Conservation (phyloP, 441 rosid species). For the Gossypium davidsonii region DNA sequence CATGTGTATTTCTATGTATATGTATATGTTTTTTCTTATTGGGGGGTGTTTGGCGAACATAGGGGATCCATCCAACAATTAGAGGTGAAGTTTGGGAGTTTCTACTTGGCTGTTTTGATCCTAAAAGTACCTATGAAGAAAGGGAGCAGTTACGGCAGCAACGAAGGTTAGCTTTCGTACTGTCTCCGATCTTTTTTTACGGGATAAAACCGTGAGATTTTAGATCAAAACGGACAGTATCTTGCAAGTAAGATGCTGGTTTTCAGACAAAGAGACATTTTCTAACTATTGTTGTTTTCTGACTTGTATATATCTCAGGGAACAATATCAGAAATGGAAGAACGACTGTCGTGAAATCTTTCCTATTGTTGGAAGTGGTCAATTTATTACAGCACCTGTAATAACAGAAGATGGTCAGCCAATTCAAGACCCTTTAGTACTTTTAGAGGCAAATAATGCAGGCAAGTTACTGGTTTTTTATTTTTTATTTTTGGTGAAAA, state of each 20-base stretch:
- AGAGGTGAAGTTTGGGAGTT: conserved; percentile 99
- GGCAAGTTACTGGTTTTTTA: conserved; percentile 22
- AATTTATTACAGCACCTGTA: conserved; percentile 75
- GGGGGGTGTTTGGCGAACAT: neutral
- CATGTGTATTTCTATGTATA: neutral
- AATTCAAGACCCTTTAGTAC: conserved; percentile 70
- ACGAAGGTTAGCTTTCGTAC: conserved; percentile 45
- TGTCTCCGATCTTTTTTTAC: neutral
- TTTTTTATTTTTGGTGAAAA: conserved; percentile 2
- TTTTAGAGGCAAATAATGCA: conserved; percentile 53
- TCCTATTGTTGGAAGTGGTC: conserved; percentile 87
- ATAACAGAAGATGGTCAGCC: conserved; percentile 80
- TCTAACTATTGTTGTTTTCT: neutral
- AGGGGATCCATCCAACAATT: conserved; percentile 96
- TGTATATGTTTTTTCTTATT: neutral
- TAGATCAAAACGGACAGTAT: too few relatives aligned
- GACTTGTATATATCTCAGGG: conserved; percentile 31
- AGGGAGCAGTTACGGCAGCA: conserved; percentile 59
- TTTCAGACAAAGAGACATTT: neutral
- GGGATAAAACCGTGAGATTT: too few relatives aligned
- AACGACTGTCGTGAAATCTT: conserved; percentile 64
- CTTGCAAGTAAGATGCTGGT: too few relatives aligned
- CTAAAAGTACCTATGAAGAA: conserved; percentile 79
- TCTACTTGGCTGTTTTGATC: conserved; percentile 81
- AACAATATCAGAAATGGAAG: conserved; percentile 70